Evolutionary conservation across 2,329 filamentous ascomycete species (phyloP), one percentile per base, ranked within the genome.

Genomic region (Trichoderma sp.): DNA sequence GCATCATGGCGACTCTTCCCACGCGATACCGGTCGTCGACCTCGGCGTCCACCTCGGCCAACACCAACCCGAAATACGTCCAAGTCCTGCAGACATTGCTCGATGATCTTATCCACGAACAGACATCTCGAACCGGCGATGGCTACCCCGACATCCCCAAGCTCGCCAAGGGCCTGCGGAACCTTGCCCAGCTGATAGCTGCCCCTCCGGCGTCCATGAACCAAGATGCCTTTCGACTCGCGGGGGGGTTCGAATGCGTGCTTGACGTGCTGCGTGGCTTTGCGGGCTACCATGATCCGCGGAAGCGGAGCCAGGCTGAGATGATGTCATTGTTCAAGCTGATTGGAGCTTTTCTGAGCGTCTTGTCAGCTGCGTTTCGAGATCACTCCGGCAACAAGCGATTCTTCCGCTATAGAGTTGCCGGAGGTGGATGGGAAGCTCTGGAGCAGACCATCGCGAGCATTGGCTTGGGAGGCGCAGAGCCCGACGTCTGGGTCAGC

Each of bases 311-410:
- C 61, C 80, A 87, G 49, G 81, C 87, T 56, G 89, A 93, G 70
- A 91, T 90, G 77, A 81, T 83, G 68, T 83, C 84, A 55, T 83
- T 92, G 68, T 91, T 93, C 75, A 85, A 87, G 70, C 82, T 95
- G 21, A 82, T 97, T 21, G 88, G 93, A 75, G 86, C 86, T 10
- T 85, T 91, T n/a, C 82, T 96, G 49, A 88, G 88, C 37, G 87
- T 96, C 16, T 81, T 98, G 32, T 90, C 91, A 1, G 90, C 91
- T 59, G 89, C 89, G 16, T 86, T 99, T 72, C 87, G 89, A 66
- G 89, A 89, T 56, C 94, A 98, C 78, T 85, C 90, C 58, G 95
- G 94, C 24, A 99, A 98, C 80, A 87, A 90, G 75, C 88, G 92
- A 73, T 97, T 95, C 81, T 98, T 98, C 77, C 87, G 89, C 69